phyloP scores from a whole-genome alignment of 2,329 filamentous ascomycete genomes.

The Chrysosporium keratinophilum region DNA sequence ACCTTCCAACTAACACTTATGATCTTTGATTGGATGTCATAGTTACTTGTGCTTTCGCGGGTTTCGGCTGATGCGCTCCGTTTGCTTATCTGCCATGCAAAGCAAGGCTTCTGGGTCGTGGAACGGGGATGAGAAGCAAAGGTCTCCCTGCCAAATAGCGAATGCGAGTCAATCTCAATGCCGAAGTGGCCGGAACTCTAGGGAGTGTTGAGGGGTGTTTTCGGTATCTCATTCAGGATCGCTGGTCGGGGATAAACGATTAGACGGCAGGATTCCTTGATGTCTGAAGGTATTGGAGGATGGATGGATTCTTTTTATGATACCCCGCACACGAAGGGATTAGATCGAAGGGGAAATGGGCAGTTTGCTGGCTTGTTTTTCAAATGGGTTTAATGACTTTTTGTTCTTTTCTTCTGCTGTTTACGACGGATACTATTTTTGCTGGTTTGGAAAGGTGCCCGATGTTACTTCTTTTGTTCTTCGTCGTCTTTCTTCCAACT shows the following conservation, averaged over 20 bases:
- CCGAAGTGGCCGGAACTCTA: no score
- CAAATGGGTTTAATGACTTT: not conserved
- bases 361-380: not conserved
- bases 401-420: not conserved
- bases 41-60: conserved; percentile 11
- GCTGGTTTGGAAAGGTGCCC: not conserved
- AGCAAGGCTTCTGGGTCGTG: no score
- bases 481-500: not conserved
- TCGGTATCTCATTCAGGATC: not conserved
- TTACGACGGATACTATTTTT: not conserved
- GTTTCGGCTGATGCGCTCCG: no score
- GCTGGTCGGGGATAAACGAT: no score
- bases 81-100: no score
- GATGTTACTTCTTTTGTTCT: not conserved
- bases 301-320: conserved; percentile 7
- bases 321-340: not conserved
- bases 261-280: conserved; percentile 8
- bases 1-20: conserved; percentile 16
- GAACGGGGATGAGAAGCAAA: no score
- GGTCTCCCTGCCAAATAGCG: no score
- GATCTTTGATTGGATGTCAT: not conserved
- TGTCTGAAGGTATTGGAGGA: conserved; percentile 9
- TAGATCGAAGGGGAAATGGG: not conserved
- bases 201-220: no score
- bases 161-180: no score